Evolutionary conservation across 805 yeast species (phyloP).

Genomic region (Metschnikowia bowlesiae): DNA sequence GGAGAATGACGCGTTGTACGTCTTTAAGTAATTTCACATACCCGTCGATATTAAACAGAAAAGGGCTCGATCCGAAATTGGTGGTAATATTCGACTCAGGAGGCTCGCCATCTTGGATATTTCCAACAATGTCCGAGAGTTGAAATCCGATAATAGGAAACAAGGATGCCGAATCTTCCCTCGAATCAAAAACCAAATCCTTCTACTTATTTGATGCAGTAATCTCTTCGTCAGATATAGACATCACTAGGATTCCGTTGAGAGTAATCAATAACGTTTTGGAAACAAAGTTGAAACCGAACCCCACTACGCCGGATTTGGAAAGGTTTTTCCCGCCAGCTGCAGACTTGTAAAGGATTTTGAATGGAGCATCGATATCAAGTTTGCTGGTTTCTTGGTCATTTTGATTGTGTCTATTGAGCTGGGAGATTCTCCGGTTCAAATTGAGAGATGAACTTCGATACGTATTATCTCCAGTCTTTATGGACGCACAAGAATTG

Average conservation of each 20-base stretch:
- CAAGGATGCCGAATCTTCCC: constrained; percentile 8
- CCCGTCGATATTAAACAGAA: constrained; percentile 55
- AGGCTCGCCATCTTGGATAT: constrained; percentile 4
- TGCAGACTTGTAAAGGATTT: constrained; percentile 18
- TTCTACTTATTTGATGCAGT: constrained; percentile 32
- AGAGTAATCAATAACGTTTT: constrained; percentile 70
- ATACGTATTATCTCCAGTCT: constrained; percentile 25
- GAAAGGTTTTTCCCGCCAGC: constrained; percentile 34
- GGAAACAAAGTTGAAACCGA: constrained; percentile 70
- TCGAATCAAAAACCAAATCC: constrained; percentile 30
- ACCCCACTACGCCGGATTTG: constrained; percentile 64
- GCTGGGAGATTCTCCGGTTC: constrained; percentile 33
- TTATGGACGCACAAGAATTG: constrained; percentile 35
- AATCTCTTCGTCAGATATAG: constrained; percentile 13
- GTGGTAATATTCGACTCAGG: constrained; percentile 33
- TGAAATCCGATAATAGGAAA: constrained; percentile 18
- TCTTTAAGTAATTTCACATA: constrained; percentile 46
- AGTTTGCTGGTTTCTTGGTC: constrained; percentile 31
- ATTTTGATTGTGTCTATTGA: constrained; percentile 23
- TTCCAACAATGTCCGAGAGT: constrained; percentile 6
- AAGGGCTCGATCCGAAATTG: constrained; percentile 56
- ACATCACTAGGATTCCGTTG: constrained; percentile 54
- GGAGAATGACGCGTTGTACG: constrained; percentile 4
- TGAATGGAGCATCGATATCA: constrained; percentile 35
- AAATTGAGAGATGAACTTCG: constrained; percentile 31